These are phyloP conservation scores for Hyaloscypha finlandica DNA, from an alignment of 495 filamentous ascomycete genomes.

Conservation along the genomic window DNA sequence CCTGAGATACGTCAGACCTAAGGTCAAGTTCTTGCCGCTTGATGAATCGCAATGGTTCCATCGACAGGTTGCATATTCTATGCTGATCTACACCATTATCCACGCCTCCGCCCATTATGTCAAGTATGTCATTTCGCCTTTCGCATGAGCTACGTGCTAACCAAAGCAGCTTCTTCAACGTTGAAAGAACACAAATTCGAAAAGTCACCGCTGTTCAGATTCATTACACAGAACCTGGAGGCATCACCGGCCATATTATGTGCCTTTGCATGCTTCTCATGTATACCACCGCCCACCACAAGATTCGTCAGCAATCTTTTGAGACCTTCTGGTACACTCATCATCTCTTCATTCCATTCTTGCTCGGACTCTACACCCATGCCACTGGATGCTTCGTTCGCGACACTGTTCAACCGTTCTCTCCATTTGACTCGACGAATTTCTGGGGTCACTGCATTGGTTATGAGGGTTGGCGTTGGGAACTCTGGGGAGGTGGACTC, in stretches of 20 bases:
- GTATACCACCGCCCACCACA: constrained; percentile 92
- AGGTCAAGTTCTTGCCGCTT: constrained; percentile 83
- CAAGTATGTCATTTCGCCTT: constrained; percentile 65
- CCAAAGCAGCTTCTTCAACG: constrained; percentile 80
- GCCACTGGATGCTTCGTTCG: constrained; percentile 95
- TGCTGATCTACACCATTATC: constrained; percentile 79
- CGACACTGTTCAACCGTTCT: constrained; percentile 66
- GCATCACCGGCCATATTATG: constrained; percentile 98
- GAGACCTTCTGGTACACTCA: constrained; percentile 99
- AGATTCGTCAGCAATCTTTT: constrained; percentile 94
- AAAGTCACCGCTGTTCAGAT: constrained; percentile 84
- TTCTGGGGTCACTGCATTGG: constrained; percentile 97
- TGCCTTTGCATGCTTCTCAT: constrained; percentile 97
- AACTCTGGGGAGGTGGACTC: constrained; percentile 79
- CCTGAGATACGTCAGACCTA: constrained; percentile 79
- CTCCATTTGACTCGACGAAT: constrained; percentile 74
- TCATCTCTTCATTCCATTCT: constrained; percentile 94
- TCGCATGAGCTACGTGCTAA: constrained; percentile 34
- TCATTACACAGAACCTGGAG: constrained; percentile 85
- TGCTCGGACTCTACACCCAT: constrained; percentile 93
- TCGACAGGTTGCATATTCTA: constrained; percentile 86
- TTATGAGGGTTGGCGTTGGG: constrained; percentile 98
- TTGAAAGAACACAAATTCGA: constrained; percentile 83
- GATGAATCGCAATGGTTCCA: constrained; percentile 98
- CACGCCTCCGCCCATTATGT: constrained; percentile 88